Evolutionary conservation across 192 early-diverging fungal genomes (phyloP).

Genomic region (Diversispora eburnea): DNA sequence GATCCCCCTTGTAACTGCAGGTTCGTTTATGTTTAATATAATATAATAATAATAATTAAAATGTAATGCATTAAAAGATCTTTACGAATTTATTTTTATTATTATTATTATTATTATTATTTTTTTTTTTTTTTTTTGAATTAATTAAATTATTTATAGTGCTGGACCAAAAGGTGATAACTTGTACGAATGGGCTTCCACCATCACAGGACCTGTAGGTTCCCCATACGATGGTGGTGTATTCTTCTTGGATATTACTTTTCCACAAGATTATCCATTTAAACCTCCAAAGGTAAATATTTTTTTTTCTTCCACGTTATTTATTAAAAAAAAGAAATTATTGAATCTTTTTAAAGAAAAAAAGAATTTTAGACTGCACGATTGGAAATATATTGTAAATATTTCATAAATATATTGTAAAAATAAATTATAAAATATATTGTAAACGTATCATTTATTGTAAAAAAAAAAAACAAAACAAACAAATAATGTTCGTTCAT

Average conservation of each 20-base stretch:
- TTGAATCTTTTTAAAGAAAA: too few species aligned
- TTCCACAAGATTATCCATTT: constrained; percentile 94
- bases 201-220: constrained; percentile 84
- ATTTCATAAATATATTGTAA: too few species aligned
- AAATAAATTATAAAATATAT: too few species aligned
- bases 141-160: constrained; percentile 35
- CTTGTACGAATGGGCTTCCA: constrained; percentile 94
- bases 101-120: too few species aligned
- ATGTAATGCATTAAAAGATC: background rate
- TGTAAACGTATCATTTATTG: background rate
- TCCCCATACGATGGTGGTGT: constrained; percentile 89
- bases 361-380: too few species aligned
- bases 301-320: background rate
- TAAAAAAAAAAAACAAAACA: too few species aligned
- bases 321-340: background rate
- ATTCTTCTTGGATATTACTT: constrained; percentile 91
- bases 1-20: constrained; percentile 93
- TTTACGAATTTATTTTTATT: too few species aligned
- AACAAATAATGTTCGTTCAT: background rate
- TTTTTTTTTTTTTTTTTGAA: constrained; percentile 4
- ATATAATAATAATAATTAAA: background rate
- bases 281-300: constrained; percentile 86
- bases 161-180: constrained; percentile 96
- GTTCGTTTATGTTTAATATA: constrained; percentile 30
- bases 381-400: too few species aligned